These are phyloP conservation scores for Agrocybe praecox DNA, from an alignment of 768 basidiomycete species.

Conservation along the genomic window DNA sequence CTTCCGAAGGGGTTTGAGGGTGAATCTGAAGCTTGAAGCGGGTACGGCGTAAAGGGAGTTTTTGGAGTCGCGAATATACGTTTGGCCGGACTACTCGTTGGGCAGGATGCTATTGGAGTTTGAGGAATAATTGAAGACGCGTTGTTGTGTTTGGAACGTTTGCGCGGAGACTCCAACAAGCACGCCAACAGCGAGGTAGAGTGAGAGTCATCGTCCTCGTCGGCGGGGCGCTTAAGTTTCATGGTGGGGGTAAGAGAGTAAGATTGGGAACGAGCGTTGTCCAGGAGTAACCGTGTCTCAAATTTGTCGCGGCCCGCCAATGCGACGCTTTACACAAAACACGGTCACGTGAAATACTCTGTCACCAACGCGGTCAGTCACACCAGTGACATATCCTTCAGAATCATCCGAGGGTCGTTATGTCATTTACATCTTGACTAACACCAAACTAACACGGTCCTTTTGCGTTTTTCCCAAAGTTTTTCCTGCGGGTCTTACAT, in stretches of 20 bases:
- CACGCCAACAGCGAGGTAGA: neutral
- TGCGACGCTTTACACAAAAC: slow-evolving; percentile 7
- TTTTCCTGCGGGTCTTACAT: too few relatives aligned
- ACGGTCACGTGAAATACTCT: slow-evolving; percentile 8
- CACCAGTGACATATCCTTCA: neutral
- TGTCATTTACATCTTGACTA: too few relatives aligned
- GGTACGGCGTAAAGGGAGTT: slow-evolving; percentile 41
- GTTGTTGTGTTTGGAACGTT: slow-evolving; percentile 6
- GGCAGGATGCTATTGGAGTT: slow-evolving; percentile 1
- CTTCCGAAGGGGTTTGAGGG: slow-evolving; percentile 73
- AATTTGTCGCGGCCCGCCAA: neutral
- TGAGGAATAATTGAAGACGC: neutral
- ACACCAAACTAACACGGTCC: too few relatives aligned
- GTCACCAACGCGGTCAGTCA: slow-evolving; percentile 8
- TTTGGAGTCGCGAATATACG: slow-evolving; percentile 14
- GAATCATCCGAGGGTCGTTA: too few relatives aligned
- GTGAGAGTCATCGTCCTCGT: neutral
- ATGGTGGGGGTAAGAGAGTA: neutral
- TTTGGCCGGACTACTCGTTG: slow-evolving; percentile 6
- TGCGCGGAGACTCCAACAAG: slow-evolving; percentile 2
- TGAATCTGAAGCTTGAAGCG: slow-evolving; percentile 60
- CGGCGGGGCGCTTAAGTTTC: slow-evolving; percentile 9
- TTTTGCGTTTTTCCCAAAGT: too few relatives aligned
- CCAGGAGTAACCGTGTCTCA: neutral
- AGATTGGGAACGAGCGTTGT: neutral